These are phyloP conservation scores for Globisporangium heterothallicum DNA, from an alignment of 352 stramenopile species.

Conservation along the genomic window DNA sequence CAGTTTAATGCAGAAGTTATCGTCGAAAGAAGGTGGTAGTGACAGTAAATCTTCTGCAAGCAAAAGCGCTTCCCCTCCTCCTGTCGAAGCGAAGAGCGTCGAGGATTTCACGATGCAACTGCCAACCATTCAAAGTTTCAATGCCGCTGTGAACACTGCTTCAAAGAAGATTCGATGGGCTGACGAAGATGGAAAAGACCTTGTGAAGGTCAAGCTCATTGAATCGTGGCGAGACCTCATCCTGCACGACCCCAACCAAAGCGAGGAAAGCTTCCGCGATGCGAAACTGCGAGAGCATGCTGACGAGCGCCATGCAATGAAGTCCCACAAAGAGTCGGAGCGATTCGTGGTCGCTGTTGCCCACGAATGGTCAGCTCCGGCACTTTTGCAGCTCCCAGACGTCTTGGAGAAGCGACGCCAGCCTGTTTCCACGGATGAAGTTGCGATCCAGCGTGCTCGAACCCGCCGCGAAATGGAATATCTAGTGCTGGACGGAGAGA, in stretches of 20 bases:
- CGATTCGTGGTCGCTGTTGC: constrained; percentile 39
- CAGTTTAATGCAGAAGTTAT: constrained; percentile 14
- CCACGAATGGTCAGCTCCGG: constrained; percentile 63
- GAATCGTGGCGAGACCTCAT: constrained; percentile 83
- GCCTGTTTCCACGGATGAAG: constrained; percentile 48
- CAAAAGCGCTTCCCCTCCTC: constrained; percentile 12
- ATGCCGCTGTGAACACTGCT: constrained; percentile 28
- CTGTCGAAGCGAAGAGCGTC: constrained; percentile 20
- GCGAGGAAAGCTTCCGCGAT: constrained; percentile 75
- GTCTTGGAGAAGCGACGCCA: constrained; percentile 31
- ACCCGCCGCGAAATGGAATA: constrained; percentile 81
- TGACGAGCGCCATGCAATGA: constrained; percentile 59
- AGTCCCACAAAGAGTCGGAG: constrained; percentile 56
- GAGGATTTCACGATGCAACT: constrained; percentile 51
- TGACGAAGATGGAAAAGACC: constrained; percentile 66
- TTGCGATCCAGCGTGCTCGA: constrained; percentile 53
- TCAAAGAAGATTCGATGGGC: constrained; percentile 79
- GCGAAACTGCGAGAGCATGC: constrained; percentile 83
- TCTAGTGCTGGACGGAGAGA: constrained; percentile 74
- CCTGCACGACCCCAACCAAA: constrained; percentile 40
- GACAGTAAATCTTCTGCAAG: constrained; percentile 8
- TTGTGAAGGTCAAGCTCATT: constrained; percentile 80
- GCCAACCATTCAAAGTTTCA: constrained; percentile 83
- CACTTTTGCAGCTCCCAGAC: constrained; percentile 59
- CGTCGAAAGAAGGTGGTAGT: constrained; percentile 11